Evolutionary conservation across 2,329 filamentous ascomycete species (phyloP).

Genomic region (Paracorniculantispora psalliotae): DNA sequence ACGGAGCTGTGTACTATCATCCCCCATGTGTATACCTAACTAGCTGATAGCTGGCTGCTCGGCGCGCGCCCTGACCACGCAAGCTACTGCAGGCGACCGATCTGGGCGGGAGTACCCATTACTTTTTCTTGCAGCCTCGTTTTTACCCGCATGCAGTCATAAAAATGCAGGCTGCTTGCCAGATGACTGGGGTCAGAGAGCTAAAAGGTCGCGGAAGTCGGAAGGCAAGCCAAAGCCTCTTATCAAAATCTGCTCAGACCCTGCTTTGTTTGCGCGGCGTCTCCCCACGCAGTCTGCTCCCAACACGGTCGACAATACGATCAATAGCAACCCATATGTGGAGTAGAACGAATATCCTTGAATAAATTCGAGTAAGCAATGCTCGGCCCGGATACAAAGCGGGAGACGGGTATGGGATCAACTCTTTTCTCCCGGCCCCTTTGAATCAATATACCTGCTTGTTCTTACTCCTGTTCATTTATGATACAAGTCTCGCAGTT

Average conservation of each 20-base stretch:
- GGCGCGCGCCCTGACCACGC: constrained; percentile 2
- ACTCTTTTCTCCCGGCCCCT: no score
- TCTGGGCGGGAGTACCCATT: constrained; percentile 2
- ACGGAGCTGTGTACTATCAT: neutral
- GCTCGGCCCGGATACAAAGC: no score
- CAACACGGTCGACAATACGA: neutral
- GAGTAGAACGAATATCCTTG: neutral
- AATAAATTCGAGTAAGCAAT: no score
- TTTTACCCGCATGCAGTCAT: neutral
- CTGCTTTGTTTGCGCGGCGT: neutral
- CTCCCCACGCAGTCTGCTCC: neutral
- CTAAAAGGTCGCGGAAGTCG: constrained; percentile 6
- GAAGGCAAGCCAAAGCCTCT: constrained; percentile 1
- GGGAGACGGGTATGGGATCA: no score
- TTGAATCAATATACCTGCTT: no score
- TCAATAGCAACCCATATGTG: neutral
- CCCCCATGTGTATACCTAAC: neutral
- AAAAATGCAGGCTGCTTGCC: neutral
- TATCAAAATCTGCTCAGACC: neutral
- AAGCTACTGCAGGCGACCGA: constrained; percentile 11
- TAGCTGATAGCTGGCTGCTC: neutral
- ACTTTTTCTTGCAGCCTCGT: constrained; percentile 2
- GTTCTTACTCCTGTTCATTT: no score
- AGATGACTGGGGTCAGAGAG: neutral
- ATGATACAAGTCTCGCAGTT: no score